These are phyloP conservation scores for Hamigera avellanea DNA, from an alignment of 495 filamentous ascomycete genomes.

Conservation along the genomic window DNA sequence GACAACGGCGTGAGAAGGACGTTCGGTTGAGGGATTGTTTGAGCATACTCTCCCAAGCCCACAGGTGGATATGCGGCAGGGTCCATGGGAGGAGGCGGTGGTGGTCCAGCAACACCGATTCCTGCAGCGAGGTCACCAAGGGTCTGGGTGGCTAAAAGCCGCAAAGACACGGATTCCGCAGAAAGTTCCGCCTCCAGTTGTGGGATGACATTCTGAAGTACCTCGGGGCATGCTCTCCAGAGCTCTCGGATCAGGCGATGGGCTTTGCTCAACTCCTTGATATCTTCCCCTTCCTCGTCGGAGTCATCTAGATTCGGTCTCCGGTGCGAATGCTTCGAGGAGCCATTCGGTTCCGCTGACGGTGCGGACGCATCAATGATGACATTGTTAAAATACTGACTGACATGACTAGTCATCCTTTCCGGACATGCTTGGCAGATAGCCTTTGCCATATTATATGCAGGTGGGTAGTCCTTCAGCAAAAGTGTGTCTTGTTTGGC, in stretches of 20 bases:
- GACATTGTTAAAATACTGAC: slow-evolving; percentile 94
- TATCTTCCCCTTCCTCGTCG: slow-evolving; percentile 75
- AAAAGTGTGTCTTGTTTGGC: slow-evolving; percentile 69
- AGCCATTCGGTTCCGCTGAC: slow-evolving; percentile 19
- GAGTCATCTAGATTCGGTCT: slow-evolving; percentile 50
- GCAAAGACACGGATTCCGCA: slow-evolving; percentile 77
- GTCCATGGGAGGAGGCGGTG: slow-evolving; percentile 59
- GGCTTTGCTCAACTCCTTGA: slow-evolving; percentile 79
- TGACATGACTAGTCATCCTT: slow-evolving; percentile 86
- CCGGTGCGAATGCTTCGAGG: slow-evolving; percentile 32
- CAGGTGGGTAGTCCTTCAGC: slow-evolving; percentile 74
- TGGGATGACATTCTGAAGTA: slow-evolving; percentile 86
- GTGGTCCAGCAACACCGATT: slow-evolving; percentile 79
- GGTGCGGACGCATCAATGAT: slow-evolving; percentile 72
- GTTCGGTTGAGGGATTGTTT: slow-evolving; percentile 41
- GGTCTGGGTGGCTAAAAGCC: slow-evolving; percentile 80
- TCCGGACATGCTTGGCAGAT: slow-evolving; percentile 86
- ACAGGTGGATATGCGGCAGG: slow-evolving; percentile 70
- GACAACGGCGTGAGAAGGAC: slow-evolving; percentile 69
- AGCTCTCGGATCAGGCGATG: slow-evolving; percentile 83
- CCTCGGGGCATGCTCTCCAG: slow-evolving; percentile 82
- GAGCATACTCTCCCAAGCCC: slow-evolving; percentile 47
- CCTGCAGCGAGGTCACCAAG: slow-evolving; percentile 88
- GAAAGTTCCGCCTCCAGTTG: slow-evolving; percentile 88
- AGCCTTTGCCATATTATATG: slow-evolving; percentile 91